Evolutionary conservation across 106 monocot species (phyloP).

Genomic region (Gastrodia elata): DNA sequence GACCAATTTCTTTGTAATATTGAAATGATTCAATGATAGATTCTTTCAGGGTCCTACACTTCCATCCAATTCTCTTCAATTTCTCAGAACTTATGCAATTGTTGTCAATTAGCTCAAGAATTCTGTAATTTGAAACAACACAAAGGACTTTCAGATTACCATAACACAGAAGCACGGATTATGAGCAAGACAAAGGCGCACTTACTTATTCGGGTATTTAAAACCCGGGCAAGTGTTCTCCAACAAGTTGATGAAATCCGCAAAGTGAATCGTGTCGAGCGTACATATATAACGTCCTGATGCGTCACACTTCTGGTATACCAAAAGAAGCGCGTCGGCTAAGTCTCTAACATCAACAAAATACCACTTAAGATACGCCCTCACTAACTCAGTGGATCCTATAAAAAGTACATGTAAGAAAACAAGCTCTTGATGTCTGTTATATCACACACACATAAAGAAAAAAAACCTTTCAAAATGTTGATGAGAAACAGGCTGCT

Average conservation of each 20-base stretch:
- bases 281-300: constrained; percentile 43
- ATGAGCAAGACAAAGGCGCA: background rate
- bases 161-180: background rate
- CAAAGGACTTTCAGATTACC: background rate
- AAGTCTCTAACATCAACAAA: constrained; percentile 62
- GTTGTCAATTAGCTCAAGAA: background rate
- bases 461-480: constrained; percentile 42
- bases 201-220: constrained; percentile 20
- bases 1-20: background rate
- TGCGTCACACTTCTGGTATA: constrained; percentile 51
- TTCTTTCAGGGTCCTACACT: background rate
- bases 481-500: constrained; percentile 42
- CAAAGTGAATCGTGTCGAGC: background rate
- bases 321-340: constrained; percentile 44
- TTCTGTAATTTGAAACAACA: background rate
- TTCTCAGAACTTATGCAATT: background rate
- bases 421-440: background rate
- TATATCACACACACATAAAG: too few relatives aligned
- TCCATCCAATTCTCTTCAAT: constrained; percentile 3
- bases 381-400: background rate
- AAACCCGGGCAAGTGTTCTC: constrained; percentile 13
- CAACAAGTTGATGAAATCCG: constrained; percentile 28
- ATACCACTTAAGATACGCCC: background rate
- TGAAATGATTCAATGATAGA: background rate
- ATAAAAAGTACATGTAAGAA: too few relatives aligned